Base-by-base conservation (phyloP, 1,139 yeast genomes). In the Pneumocystis murina region DNA sequence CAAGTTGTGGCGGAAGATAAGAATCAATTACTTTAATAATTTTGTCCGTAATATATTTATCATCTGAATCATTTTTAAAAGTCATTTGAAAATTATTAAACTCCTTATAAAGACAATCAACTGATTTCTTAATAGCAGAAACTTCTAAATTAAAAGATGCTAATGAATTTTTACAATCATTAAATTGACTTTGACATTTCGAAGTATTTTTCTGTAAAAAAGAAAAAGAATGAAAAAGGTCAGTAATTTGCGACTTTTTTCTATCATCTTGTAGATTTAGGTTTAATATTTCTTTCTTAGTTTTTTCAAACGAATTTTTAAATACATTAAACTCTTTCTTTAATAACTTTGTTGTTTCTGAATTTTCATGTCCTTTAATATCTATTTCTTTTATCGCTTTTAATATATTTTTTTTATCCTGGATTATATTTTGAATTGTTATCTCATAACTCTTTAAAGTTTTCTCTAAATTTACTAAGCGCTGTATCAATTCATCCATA, bases 1-100 rank as follows among this genome's bases (percentile, higher is more conserved):
- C 63, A n/a, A 67, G 36, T 12, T 64, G 60, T n/a, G 62, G 65
- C 12, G 68, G 68, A 41, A 67, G 39, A 30, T 64, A 33, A 16
- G 59, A 35, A 24, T 67, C 65, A 41, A 67, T 28, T 12, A 24
- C 30, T 12, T 48, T 64, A 30, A 62, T 62, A 14, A 62, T 62
- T n/a, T 64, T 36, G 4, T 65, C 66, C 10, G 65, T 24, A 24
- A 48, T 48, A 48, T 48, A 48, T 48, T 48, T 24, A 12, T 48
- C 55, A 24, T 24, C 14, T 48, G 20, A 24, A 48, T 48, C 8
- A 12, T 48, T 48, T 48, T 48, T 48, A 24, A 24, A 12, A 48
- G 10, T 48, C 17, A 12, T 24, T 20, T 48, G 55, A 1, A 33
- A 48, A 30, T 48, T 48, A 12, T 28, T 24, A 24, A 48, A 24